Evolutionary conservation across 768 basidiomycete genomes (phyloP), one percentile per base, ranked within the genome.

Genomic region (Collybia sp.): DNA sequence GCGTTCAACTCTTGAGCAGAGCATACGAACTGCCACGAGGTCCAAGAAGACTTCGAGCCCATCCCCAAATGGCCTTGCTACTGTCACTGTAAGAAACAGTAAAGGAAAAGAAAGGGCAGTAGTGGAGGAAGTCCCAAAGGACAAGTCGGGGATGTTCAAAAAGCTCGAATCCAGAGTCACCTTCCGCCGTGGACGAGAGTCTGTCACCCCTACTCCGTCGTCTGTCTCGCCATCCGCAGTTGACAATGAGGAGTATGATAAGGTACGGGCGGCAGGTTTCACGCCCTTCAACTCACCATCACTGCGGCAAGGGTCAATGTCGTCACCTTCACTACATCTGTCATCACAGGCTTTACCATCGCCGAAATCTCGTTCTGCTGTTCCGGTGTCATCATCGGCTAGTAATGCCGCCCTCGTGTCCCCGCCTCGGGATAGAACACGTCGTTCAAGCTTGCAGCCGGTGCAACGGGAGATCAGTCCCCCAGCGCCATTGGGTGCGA

Each of bases 291-390:
- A 75, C 49, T 73, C 80, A 37, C 85, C 85, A 37, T 85, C 85
- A 32, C 64, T 88, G 49, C 75, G 80, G 45, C 76, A 75, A 50
- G 87, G 77, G 33, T 85, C 88, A 40, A 73, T 84, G 71, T 89
- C 87, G 46, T 86, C 85, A 16, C 87, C 88, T 44, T 75, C 82
- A 20, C 63, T 90, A 37, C 82, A 85, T 56, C 72, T 83, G 45
- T 77, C 77, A 42, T 80, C 80, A 19, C 74, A 77, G 63, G 68
- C 76, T 30, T 56, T 73, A 42, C 74, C 76, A 42, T 77, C 80
- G 31, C 71, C 76, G n/a, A 73, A 69, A 57, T 74, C 76, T 34
- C 74, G 71, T 48, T 61, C 75, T 15, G 66, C 70, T 45, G 60
- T 76, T 15, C 67, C 75, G 47, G 68, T 63, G 15, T 71, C 73